Evolutionary conservation across 1,139 yeast species (phyloP).

Genomic region (Diutina sp.): DNA sequence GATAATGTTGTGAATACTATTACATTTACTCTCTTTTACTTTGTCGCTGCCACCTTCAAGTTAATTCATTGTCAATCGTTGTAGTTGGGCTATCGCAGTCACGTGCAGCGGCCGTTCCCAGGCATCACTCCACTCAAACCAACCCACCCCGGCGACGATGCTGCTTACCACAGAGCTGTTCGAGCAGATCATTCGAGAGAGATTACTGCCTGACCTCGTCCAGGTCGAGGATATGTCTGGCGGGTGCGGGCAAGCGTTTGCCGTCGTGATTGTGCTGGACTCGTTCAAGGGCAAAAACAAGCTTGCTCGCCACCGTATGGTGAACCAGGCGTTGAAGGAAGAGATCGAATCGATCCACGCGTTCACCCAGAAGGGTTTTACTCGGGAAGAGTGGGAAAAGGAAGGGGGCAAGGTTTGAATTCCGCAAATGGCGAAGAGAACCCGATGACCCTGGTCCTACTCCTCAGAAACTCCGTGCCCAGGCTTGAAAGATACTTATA

Average conservation of each 20-base stretch:
- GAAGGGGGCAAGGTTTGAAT: background rate
- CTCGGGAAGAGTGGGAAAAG: conserved; percentile 55
- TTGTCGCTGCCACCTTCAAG: background rate
- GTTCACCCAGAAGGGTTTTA: conserved; percentile 79
- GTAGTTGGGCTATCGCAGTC: background rate
- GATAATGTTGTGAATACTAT: no score
- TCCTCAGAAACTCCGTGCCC: no score
- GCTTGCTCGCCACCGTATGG: conserved; percentile 74
- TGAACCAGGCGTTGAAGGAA: conserved; percentile 64
- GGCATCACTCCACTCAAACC: background rate
- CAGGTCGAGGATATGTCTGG: conserved; percentile 67
- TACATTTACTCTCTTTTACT: no score
- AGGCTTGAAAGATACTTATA: no score
- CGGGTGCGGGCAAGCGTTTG: conserved; percentile 83
- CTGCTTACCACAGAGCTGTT: conserved; percentile 34
- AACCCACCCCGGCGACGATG: conserved; percentile 9
- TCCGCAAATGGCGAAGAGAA: no score
- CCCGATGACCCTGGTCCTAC: no score
- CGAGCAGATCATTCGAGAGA: conserved; percentile 32
- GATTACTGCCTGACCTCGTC: conserved; percentile 39
- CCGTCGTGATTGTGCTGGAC: conserved; percentile 56
- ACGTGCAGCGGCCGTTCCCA: background rate
- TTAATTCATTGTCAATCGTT: background rate
- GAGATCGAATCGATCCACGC: conserved; percentile 88
- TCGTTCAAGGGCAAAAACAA: conserved; percentile 70